Base-by-base conservation (phyloP, 169 alveolate genomes). In the Perkinsus olseni region DNA sequence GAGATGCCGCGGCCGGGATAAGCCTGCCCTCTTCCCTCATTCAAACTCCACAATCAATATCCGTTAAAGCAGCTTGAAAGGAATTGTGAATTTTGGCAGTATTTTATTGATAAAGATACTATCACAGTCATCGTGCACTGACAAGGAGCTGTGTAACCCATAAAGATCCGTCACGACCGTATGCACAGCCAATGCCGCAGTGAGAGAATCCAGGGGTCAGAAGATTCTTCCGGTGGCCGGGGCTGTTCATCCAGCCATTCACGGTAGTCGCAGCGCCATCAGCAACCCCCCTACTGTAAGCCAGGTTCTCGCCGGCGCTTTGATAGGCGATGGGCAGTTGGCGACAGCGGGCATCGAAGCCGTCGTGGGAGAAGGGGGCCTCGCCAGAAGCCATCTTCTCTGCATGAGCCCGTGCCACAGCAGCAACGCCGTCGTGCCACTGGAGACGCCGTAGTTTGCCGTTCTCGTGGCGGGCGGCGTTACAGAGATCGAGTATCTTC, bases 161-260 rank as follows among this genome's bases (percentile, higher is more conserved):
- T 39, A 39, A 36, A 0, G 93, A 39, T 21, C 93, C 74, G 24
- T 91, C 74, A 10, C 74, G 39, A 36, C 39, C 39, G 0, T n/a
- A 17, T 20, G 93, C 93, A 92, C 96, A 96, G 74, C 97, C 96
- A 74, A 97, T 95, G 37, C 97, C 97, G 93, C 97, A 96, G 74
- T 94, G 95, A 39, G 93, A 94, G 36, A 95, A 93, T 36, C 82
- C 82, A 6, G 92, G 95, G 21, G 96, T 91, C 38, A 97, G 94
- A 90, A 97, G 92, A 92, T 97, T 97, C 94, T 97, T 97, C 51
- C 98, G 92, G 94, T 97, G 98, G 0, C 98, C 98, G 39, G 98
- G 98, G 8, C 97, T 95, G 74, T 96, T 96, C 50, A 97, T 97
- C 98, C 98, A 97, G 31, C 98, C 98, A 45, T 94, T 94, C 36